Evolutionary conservation across 805 yeast species (phyloP).

Genomic region (Monosporozyma yasuniensis): DNA sequence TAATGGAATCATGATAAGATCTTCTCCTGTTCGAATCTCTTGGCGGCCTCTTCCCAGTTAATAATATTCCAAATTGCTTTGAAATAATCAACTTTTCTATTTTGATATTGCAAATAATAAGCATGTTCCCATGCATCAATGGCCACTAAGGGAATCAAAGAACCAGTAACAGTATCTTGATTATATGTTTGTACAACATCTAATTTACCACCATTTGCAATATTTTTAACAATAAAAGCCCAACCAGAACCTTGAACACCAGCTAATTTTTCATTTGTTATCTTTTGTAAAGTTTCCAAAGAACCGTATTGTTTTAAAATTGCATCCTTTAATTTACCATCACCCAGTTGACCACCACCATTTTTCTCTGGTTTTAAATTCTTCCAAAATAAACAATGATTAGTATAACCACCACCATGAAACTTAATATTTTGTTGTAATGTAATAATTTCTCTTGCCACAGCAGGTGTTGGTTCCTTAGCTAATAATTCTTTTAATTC

Average conservation of each 20-base stretch:
- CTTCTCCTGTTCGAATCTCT: conserved; percentile 41
- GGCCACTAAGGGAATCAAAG: conserved; percentile 68
- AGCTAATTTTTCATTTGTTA: conserved; percentile 65
- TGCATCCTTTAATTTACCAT: conserved; percentile 50
- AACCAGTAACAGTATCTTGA: conserved; percentile 77
- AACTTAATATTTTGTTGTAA: conserved; percentile 73
- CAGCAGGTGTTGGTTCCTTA: conserved; percentile 37
- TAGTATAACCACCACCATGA: conserved; percentile 87
- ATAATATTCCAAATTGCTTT: conserved; percentile 90
- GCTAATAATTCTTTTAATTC: conserved; percentile 56
- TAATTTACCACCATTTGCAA: conserved; percentile 53
- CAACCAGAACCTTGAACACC: conserved; percentile 94
- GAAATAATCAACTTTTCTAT: conserved; percentile 86
- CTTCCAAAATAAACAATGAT: conserved; percentile 84
- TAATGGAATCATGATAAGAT: not conserved
- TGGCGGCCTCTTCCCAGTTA: conserved; percentile 87
- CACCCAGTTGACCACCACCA: conserved; percentile 62
- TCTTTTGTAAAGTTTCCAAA: conserved; percentile 53
- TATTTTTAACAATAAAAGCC: conserved; percentile 84
- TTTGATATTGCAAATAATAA: conserved; percentile 86
- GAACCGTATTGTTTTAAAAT: conserved; percentile 61
- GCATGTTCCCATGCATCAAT: conserved; percentile 98
- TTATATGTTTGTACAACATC: conserved; percentile 76
- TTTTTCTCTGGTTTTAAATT: conserved; percentile 65
- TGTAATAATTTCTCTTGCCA: conserved; percentile 33